A percentile compares a stretch with the other conserved stretches of the same genome.
These are phyloP conservation scores for Medicago ruthenica DNA, from an alignment of 306 rosid genomes.

Conservation along the genomic window DNA sequence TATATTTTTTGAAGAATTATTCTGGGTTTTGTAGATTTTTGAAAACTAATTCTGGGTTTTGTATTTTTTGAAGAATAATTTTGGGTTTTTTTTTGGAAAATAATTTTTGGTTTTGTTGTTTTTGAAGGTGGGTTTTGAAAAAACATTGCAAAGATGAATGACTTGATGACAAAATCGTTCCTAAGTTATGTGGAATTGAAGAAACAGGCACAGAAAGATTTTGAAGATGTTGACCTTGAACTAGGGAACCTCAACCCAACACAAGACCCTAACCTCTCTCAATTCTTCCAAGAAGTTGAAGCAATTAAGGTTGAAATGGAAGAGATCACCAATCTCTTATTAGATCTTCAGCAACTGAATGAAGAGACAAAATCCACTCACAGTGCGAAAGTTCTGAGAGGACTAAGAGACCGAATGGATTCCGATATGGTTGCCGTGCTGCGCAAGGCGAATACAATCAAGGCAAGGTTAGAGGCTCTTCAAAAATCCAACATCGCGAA, in stretches of 20 bases:
- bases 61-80: too few relatives aligned
- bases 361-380: slow-evolving; percentile 82
- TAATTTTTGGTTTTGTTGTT: background rate
- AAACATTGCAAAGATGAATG: slow-evolving; percentile 75
- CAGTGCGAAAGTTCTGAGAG: slow-evolving; percentile 82
- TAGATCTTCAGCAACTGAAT: slow-evolving; percentile 72
- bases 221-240: slow-evolving; percentile 67
- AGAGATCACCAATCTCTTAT: slow-evolving; percentile 93
- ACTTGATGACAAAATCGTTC: slow-evolving; percentile 89
- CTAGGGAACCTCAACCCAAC: slow-evolving; percentile 61
- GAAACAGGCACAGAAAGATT: slow-evolving; percentile 73
- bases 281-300: slow-evolving; percentile 71
- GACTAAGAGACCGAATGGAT: slow-evolving; percentile 83
- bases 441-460: slow-evolving; percentile 70
- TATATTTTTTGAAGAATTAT: too few relatives aligned
- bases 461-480: slow-evolving; percentile 65
- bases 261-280: slow-evolving; percentile 78
- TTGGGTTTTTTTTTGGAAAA: background rate
- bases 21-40: too few relatives aligned
- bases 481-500: slow-evolving; percentile 68
- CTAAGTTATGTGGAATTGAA: slow-evolving; percentile 89
- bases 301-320: slow-evolving; percentile 76
- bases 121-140: slow-evolving; percentile 51
- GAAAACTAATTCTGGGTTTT: too few relatives aligned
- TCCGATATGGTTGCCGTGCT: slow-evolving; percentile 77